Evolutionary conservation across 192 early-diverging fungal species (phyloP), one percentile per base, ranked within the genome.

Genomic region (Rhizophagus clarus): DNA sequence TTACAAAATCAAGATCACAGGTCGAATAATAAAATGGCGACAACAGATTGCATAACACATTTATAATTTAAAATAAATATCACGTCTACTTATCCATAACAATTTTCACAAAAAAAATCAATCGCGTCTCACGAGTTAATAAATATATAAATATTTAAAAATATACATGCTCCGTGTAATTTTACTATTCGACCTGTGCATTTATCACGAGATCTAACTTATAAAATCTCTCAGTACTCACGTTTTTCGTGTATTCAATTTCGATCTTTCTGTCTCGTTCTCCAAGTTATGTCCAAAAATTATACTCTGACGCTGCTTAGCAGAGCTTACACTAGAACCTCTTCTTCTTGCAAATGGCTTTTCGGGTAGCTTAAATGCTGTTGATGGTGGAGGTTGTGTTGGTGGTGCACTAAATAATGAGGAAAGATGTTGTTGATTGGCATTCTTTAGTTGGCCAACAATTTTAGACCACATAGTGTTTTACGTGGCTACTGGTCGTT

Each of bases 401-500:
- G 34, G 24, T 42, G n/a, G 26, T 49, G 28, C 8, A 61, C 61
- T 64, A 56, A 61, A 68, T 34, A 70, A 22, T 70, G 76, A 10
- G 14, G 67, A 29, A 69, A 69, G 31, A 14, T 40, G 72, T 56
- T 73, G 72, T 60, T 15, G 60, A 24, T 71, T 76, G 9, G 61
- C 56, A 76, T 63, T 76, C 17, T 71, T 79, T 34, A 79, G 15
- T 61, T 79, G 77, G 51, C 77, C 77, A 61, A 79, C 77, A 40
- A 79, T 20, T 61, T 60, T 79, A 32, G 77, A 71, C 77, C 77
- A 79, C 77, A 79, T 79, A 72, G 28, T 72, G 40, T 72, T 49
- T 22, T 70, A n/a, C 34, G 31, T 31, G 17, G 26, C 17, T 42
- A 45, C 42, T 42, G 42, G 31, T 70, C 68, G 34, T 40, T 40